Conservation (phyloP, 2,329 filamentous ascomycete species). For the Colletotrichum godetiae region DNA sequence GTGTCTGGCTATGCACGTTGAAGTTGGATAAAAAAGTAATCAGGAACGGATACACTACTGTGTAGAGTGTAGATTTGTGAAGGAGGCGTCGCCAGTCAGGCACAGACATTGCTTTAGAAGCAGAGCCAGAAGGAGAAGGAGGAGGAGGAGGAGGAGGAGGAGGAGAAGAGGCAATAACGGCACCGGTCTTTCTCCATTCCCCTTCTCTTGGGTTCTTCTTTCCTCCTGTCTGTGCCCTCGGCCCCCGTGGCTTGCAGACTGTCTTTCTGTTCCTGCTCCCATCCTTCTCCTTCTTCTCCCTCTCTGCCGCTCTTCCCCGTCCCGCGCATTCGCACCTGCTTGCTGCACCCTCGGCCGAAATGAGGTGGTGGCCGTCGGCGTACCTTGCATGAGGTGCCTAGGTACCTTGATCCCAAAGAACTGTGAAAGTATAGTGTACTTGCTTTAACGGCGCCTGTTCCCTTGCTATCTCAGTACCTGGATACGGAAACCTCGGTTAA, state of each 20-base stretch:
- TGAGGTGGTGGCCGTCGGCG: not conserved
- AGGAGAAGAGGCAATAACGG: not conserved
- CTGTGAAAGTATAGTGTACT: not conserved
- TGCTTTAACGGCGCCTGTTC: not conserved
- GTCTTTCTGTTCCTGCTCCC: not conserved
- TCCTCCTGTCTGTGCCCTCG: not conserved
- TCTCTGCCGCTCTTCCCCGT: not conserved
- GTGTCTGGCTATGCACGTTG: not conserved
- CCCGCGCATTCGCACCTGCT: not conserved
- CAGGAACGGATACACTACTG: not conserved
- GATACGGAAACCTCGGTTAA: not conserved
- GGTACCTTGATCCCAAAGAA: not conserved
- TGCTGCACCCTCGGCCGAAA: not conserved
- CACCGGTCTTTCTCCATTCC: not conserved
- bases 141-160: too few species aligned
- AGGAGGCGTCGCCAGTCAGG: not conserved
- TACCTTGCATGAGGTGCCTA: constrained; percentile 14
- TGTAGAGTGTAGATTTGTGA: not conserved
- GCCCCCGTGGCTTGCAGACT: too few species aligned
- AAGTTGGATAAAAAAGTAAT: not conserved
- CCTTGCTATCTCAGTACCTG: not conserved
- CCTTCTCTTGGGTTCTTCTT: not conserved
- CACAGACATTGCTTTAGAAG: not conserved
- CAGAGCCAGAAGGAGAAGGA: not conserved
- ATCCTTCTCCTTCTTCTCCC: not conserved